Conservation (phyloP, 2,329 filamentous ascomycete genomes). For the Stagonosporopsis chrysanthemi region DNA sequence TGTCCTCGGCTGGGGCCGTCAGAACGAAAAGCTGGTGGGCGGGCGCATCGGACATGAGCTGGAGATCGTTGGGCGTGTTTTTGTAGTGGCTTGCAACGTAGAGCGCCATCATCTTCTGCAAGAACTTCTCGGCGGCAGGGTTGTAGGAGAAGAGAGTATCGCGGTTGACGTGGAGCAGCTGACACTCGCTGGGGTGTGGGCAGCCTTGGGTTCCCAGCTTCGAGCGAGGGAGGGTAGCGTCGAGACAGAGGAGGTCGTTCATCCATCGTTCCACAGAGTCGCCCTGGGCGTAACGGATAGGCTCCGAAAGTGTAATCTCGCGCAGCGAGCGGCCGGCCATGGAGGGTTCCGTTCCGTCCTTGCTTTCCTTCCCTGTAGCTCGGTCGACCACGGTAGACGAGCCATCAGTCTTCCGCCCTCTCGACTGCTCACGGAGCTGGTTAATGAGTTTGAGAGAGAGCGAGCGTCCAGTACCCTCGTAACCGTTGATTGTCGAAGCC, state of each 20-base stretch:
- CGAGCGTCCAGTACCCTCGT: constrained; percentile 95
- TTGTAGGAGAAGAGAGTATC: constrained; percentile 99
- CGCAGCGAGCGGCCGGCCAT: constrained; percentile 76
- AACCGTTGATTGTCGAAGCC: constrained; percentile 98
- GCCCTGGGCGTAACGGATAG: constrained; percentile 91
- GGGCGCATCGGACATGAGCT: constrained; percentile 96
- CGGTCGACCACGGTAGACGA: constrained; percentile 74
- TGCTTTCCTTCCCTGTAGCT: constrained; percentile 73
- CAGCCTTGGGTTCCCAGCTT: constrained; percentile 77
- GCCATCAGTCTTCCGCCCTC: constrained; percentile 65
- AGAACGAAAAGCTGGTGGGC: constrained; percentile 96
- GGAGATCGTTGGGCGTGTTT: constrained; percentile 97
- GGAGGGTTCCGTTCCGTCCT: constrained; percentile 43
- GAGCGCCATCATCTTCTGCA: constrained; percentile 97
- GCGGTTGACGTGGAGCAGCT: constrained; percentile 92
- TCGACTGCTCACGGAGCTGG: constrained; percentile 91
- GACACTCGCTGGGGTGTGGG: constrained; percentile 89
- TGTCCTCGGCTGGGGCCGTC: constrained; percentile 81
- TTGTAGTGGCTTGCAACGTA: constrained; percentile 99
- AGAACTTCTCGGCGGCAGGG: constrained; percentile 92
- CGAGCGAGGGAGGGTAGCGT: constrained; percentile 84
- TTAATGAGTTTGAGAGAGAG: constrained; percentile 96
- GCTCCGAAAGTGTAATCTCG: constrained; percentile 91
- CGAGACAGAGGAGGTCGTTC: constrained; percentile 90
- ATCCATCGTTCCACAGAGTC: constrained; percentile 96